A percentile compares a stretch with the other conserved stretches of the same genome.
Conservation (phyloP, 2,329 filamentous ascomycete genomes). For the Arthroderma sp. region DNA sequence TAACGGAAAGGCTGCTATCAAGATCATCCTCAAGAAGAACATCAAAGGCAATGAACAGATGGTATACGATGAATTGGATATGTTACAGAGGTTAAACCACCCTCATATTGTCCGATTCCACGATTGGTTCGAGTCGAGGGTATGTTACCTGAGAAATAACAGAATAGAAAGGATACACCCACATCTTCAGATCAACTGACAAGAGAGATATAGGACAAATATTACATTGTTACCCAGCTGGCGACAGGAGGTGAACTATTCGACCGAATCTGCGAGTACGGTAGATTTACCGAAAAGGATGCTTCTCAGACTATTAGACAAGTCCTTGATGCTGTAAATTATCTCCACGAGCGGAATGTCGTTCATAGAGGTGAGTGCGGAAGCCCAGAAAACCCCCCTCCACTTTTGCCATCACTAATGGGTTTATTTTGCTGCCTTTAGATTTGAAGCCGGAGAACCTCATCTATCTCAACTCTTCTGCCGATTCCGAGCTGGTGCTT, state of each 20-base stretch:
- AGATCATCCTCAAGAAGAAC: slow-evolving; percentile 99
- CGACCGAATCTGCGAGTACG: slow-evolving; percentile 94
- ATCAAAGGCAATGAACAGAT: slow-evolving; percentile 96
- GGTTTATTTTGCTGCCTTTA: slow-evolving; percentile 23
- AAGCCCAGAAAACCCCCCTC: neutral
- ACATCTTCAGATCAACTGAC: neutral
- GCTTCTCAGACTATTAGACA: slow-evolving; percentile 91
- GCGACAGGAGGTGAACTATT: slow-evolving; percentile 94
- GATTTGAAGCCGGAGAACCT: slow-evolving; percentile 98
- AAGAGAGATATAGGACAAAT: slow-evolving; percentile 63
- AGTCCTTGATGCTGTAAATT: slow-evolving; percentile 83
- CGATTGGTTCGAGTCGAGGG: slow-evolving; percentile 98
- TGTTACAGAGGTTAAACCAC: slow-evolving; percentile 83
- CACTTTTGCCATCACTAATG: neutral
- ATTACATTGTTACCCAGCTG: slow-evolving; percentile 96
- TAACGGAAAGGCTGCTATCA: slow-evolving; percentile 79
- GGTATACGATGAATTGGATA: slow-evolving; percentile 93
- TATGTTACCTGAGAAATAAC: slow-evolving; percentile 33
- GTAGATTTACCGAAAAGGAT: slow-evolving; percentile 97
- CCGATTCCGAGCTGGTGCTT: slow-evolving; percentile 73
- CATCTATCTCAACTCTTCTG: slow-evolving; percentile 69
- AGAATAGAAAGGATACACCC: neutral
- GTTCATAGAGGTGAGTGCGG: slow-evolving; percentile 70
- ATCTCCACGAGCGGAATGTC: slow-evolving; percentile 86
- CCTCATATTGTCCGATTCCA: slow-evolving; percentile 94